Percentiles rank a stretch among this genome's conserved stretches.
Evolutionary conservation across 495 filamentous ascomycete species (phyloP).

Genomic region (Neurospora sp.): DNA sequence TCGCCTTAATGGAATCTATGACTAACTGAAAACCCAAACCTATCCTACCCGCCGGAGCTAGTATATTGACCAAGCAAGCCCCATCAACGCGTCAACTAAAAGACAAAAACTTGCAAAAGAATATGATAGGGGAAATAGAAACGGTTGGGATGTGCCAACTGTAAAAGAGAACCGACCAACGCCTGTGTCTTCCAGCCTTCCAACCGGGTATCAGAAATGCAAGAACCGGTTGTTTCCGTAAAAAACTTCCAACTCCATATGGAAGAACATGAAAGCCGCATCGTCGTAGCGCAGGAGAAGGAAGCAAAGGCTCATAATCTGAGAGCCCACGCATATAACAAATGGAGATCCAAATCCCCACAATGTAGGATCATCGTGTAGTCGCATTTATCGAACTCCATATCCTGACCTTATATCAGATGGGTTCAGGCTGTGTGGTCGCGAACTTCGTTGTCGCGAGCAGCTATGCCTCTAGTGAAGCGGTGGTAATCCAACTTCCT

Average conservation of each 20-base stretch:
- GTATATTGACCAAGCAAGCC: neutral
- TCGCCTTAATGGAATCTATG: neutral
- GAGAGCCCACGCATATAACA: neutral
- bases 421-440: neutral
- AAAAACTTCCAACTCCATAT: neutral
- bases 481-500: neutral
- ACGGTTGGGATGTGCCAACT: neutral
- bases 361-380: neutral
- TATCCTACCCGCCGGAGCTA: neutral
- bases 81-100: neutral
- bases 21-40: neutral
- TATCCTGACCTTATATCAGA: neutral
- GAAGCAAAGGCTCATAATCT: neutral
- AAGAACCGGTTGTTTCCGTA: neutral
- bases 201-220: neutral
- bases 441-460: neutral
- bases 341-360: neutral
- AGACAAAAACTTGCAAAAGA: neutral
- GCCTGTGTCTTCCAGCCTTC: neutral
- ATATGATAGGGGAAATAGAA: neutral
- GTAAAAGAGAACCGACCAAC: neutral
- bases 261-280: neutral
- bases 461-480: neutral
- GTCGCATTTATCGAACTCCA: neutral
- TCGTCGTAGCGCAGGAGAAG: neutral